Evolutionary conservation across 108 stramenopile species (phyloP).

Genomic region (Epithemia pelagica): DNA sequence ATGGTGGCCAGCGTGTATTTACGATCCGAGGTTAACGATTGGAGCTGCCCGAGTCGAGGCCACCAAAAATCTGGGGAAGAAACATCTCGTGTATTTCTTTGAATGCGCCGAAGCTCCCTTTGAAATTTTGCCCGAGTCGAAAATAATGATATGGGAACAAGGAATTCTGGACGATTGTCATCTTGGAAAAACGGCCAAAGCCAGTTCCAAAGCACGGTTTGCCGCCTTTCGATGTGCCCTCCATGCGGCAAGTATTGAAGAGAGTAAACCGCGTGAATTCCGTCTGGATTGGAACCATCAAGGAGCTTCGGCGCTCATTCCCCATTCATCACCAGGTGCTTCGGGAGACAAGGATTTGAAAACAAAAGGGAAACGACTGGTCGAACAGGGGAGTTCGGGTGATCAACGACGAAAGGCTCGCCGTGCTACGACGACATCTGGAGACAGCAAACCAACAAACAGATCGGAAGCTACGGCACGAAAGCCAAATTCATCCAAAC

Average conservation of each 20-base stretch:
- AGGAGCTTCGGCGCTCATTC: constrained; percentile 4
- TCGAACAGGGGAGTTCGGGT: constrained; percentile 4
- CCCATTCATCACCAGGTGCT: background rate
- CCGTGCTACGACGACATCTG: background rate
- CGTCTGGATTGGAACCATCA: constrained; percentile 83
- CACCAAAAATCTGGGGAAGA: constrained; percentile 71
- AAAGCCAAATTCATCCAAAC: no score
- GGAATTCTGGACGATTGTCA: constrained; percentile 73
- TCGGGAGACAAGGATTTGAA: background rate
- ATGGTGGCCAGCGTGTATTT: constrained; percentile 55
- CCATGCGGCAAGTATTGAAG: constrained; percentile 60
- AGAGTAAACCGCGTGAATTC: constrained; percentile 59
- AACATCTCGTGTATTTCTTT: constrained; percentile 79
- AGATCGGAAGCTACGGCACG: background rate
- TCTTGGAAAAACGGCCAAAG: constrained; percentile 65
- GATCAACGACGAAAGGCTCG: constrained; percentile 9
- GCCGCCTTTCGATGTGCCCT: constrained; percentile 54
- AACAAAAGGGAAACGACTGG: constrained; percentile 3
- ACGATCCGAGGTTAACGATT: constrained; percentile 67
- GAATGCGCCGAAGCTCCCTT: constrained; percentile 80
- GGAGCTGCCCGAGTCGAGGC: constrained; percentile 71
- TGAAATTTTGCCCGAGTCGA: constrained; percentile 48
- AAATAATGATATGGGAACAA: constrained; percentile 55
- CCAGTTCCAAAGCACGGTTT: constrained; percentile 42
- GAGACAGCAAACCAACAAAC: background rate